Evolutionary conservation across 2,329 filamentous ascomycete species (phyloP), one percentile per base, ranked within the genome.

Genomic region (Colletotrichum sojae): DNA sequence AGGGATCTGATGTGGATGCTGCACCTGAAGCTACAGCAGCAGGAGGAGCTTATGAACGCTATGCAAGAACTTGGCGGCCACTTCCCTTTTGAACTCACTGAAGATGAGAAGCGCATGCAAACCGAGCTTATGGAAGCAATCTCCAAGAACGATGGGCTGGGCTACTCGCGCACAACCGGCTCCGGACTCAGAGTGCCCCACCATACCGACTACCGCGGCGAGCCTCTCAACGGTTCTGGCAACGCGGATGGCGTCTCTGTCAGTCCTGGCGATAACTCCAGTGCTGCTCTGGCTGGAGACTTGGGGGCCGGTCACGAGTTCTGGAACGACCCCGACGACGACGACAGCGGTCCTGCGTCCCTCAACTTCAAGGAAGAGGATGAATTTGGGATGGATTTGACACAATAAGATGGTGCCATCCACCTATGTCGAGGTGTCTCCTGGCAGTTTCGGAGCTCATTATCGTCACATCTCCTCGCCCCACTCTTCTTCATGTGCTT

Each of bases 1-100:
- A 90, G 95, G 71, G 96, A 99, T 82, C 86, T 99, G 60, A 97
- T 98, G 94, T 98, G 96, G 96, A 92, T 97, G 83, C 84, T 97
- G 69, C 91, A 97, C 77, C 87, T 93, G 76, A 97, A 97, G 82
- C 87, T 97, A 73, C 91, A 96, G 77, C 92, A 95, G 78, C 94
- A 97, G 80, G 92, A 97, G 71, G 92, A 97, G 77, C 88, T 98
- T 57, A 90, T 92, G 75, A 92, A 95, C 75, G 85, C 89, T 59
- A 91, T 97, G 67, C 84, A 86, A 39, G 90, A 91, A 68, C 85
- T 95, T 15, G 94, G 94, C 51, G 91, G 91, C 9, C 87, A 86
- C 15, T 92, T 93, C 80, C 93, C 94, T 1, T 95, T 96, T 75
- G 91, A 94, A 75, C 85, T 93, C 73, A 94, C 91, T 2, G 96